These are phyloP conservation scores for Ilex asprella DNA, from an alignment of 257 asterid genomes.

Conservation along the genomic window DNA sequence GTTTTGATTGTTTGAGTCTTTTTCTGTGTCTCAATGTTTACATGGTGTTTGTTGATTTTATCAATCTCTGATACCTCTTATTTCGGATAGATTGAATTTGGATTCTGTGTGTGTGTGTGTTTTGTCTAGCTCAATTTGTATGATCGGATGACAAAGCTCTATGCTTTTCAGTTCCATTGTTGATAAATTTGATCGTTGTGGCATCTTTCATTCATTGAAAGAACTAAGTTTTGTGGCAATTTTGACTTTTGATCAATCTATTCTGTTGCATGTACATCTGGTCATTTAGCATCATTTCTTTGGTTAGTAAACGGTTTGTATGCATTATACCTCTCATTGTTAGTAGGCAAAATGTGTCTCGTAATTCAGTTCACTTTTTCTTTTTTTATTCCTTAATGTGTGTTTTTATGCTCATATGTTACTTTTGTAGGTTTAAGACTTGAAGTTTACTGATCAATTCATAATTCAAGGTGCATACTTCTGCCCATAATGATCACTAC, in stretches of 20 bases:
- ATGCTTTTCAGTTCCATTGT: not conserved
- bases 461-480: constrained; percentile 21
- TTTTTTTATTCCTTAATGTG: not conserved
- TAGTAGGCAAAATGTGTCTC: constrained; percentile 12
- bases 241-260: not conserved
- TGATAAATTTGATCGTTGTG: not conserved
- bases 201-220: not conserved
- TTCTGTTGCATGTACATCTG: too few species aligned
- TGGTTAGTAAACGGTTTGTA: not conserved
- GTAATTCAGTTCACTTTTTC: not conserved
- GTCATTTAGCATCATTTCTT: not conserved
- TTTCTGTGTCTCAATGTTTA: constrained; percentile 1
- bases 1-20: constrained; percentile 4
- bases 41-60: not conserved
- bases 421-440: constrained; percentile 44
- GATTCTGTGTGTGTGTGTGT: not conserved
- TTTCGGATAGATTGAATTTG: not conserved
- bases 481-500: not conserved
- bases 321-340: not conserved
- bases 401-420: constrained; percentile 12
- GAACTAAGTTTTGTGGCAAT: not conserved
- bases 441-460: constrained; percentile 29
- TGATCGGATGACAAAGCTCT: not conserved
- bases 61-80: too few species aligned
- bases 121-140: not conserved